Conservation (phyloP, 768 basidiomycete genomes). For the Termitomyces sp. region DNA sequence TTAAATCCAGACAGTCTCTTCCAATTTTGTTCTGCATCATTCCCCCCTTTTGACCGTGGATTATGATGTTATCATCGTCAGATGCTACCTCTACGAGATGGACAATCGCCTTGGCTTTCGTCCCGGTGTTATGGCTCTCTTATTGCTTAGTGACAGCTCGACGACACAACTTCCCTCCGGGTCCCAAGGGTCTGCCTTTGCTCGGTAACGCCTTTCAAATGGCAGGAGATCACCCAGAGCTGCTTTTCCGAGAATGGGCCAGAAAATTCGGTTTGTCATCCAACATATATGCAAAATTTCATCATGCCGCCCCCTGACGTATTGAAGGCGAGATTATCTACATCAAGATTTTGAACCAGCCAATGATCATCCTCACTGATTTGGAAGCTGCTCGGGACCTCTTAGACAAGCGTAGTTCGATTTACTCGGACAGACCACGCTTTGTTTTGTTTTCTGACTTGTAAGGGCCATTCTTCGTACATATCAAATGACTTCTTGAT, state of each 20-base stretch:
- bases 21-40: constrained; percentile 2
- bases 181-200: constrained; percentile 41
- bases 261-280: constrained; percentile 37
- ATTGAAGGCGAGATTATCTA: constrained; percentile 41
- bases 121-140: constrained; percentile 13
- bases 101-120: constrained; percentile 11
- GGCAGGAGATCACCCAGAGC: constrained; percentile 32
- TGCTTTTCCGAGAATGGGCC: constrained; percentile 39
- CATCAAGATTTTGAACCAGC: constrained; percentile 38
- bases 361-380: constrained; percentile 49
- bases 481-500: neutral
- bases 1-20: constrained; percentile 10
- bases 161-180: constrained; percentile 37
- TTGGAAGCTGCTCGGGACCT: constrained; percentile 41
- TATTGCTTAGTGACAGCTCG: constrained; percentile 21
- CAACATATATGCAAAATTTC: neutral
- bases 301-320: neutral
- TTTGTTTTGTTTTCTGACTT: constrained; percentile 46
- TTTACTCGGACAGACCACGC: constrained; percentile 50
- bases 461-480: constrained; percentile 25
- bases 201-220: constrained; percentile 49
- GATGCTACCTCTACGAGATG: constrained; percentile 3
- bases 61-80: constrained; percentile 4
- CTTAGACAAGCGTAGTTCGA: constrained; percentile 50
- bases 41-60: neutral